These are phyloP conservation scores for Sphagnum magellanicum DNA, from an alignment of 228 moss, liverwort and hornwort species.

Conservation along the genomic window DNA sequence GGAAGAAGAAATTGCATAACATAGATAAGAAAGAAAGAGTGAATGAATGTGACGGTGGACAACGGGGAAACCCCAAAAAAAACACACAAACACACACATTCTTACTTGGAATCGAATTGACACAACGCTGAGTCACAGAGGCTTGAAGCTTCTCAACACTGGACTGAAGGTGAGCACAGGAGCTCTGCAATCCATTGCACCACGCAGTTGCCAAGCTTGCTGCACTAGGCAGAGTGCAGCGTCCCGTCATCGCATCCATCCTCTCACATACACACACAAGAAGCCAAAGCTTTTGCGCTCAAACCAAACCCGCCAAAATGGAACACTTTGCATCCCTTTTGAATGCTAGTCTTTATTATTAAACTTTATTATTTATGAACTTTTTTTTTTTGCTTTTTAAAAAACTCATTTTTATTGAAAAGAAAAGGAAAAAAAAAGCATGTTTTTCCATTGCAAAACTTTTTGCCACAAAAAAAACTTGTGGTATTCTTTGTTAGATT, in stretches of 20 bases:
- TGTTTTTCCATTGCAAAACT: too few relatives aligned
- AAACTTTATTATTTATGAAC: too few relatives aligned
- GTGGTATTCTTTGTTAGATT: too few relatives aligned
- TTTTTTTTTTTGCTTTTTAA: too few relatives aligned
- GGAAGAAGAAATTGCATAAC: neutral
- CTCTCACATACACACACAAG: neutral
- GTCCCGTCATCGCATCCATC: neutral
- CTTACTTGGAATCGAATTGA: constrained; percentile 18
- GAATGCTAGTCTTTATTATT: too few relatives aligned
- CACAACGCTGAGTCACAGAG: constrained; percentile 48
- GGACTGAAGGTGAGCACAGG: constrained; percentile 33
- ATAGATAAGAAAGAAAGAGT: neutral
- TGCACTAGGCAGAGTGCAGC: constrained; percentile 5
- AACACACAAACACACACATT: neutral
- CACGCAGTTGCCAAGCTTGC: constrained; percentile 41
- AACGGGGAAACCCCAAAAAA: neutral
- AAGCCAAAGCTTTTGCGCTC: too few relatives aligned
- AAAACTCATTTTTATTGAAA: too few relatives aligned
- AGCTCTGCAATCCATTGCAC: constrained; percentile 54
- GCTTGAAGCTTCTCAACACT: constrained; percentile 40
- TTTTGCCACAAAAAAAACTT: too few relatives aligned
- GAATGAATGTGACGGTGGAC: neutral
- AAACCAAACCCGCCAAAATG: too few relatives aligned
- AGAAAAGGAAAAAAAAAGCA: too few relatives aligned
- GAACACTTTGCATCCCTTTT: too few relatives aligned